Evolutionary conservation across 2,329 filamentous ascomycete genomes (phyloP).

Genomic region (Trichoderma gracile): DNA sequence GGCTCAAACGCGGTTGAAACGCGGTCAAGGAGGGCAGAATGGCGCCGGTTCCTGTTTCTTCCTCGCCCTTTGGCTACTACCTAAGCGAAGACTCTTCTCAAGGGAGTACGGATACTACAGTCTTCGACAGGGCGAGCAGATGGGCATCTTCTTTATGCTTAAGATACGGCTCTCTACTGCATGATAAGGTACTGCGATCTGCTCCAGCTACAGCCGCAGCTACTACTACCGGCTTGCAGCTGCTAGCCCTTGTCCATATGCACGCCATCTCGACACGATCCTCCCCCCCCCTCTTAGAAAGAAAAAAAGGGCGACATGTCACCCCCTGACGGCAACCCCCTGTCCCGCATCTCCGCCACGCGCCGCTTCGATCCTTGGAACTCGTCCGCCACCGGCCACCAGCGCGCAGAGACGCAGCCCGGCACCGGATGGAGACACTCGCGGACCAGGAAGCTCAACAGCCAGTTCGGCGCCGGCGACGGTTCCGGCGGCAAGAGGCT

Average conservation of each 20-base stretch:
- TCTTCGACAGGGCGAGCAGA: too few species aligned
- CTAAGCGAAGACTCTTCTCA: not conserved
- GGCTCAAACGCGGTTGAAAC: slow-evolving; percentile 28
- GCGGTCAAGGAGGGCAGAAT: not conserved
- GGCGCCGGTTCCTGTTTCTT: not conserved
- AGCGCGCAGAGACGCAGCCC: slow-evolving; percentile 68
- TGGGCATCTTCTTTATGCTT: too few species aligned
- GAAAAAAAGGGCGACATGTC: slow-evolving; percentile 18
- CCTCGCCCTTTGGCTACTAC: not conserved
- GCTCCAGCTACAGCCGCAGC: not conserved
- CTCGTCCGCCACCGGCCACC: slow-evolving; percentile 74
- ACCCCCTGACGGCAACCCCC: slow-evolving; percentile 22
- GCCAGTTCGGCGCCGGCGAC: slow-evolving; percentile 62
- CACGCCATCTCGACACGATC: not conserved
- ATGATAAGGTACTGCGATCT: too few species aligned
- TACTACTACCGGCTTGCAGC: not conserved
- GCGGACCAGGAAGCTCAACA: slow-evolving; percentile 66
- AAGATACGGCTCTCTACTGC: too few species aligned
- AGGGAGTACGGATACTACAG: too few species aligned
- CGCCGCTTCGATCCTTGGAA: slow-evolving; percentile 68
- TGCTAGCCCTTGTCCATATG: not conserved
- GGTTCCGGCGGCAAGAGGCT: slow-evolving; percentile 59
- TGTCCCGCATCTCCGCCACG: slow-evolving; percentile 44
- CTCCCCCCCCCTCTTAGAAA: not conserved
- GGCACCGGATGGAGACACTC: slow-evolving; percentile 70